These are phyloP conservation scores for Salix udensis DNA, from an alignment of 345 rosid genomes.

Conservation along the genomic window DNA sequence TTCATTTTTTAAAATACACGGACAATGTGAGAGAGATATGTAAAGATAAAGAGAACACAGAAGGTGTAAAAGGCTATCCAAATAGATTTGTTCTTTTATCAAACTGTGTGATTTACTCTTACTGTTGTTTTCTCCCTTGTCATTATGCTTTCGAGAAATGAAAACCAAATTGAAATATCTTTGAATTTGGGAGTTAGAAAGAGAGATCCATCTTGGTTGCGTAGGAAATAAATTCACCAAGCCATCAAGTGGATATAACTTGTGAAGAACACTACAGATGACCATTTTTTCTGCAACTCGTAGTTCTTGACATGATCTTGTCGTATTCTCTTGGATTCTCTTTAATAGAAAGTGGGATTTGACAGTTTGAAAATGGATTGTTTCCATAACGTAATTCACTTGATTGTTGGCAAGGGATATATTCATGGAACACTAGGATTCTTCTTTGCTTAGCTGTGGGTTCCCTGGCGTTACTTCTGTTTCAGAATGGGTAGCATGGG, in stretches of 20 bases:
- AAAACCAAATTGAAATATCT: not conserved
- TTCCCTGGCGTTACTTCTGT: not conserved
- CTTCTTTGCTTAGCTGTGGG: not conserved
- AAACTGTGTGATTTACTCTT: not conserved
- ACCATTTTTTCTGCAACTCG: not conserved
- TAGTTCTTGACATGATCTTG: no score
- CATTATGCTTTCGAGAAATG: not conserved
- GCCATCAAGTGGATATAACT: not conserved
- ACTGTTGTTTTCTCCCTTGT: not conserved
- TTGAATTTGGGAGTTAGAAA: not conserved
- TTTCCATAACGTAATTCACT: not conserved
- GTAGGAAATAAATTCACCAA: not conserved
- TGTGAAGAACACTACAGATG: not conserved
- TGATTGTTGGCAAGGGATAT: not conserved
- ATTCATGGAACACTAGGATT: not conserved
- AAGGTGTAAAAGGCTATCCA: not conserved
- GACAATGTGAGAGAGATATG: not conserved
- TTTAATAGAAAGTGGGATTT: not conserved
- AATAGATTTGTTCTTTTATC: not conserved
- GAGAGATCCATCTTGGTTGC: not conserved
- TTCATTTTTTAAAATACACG: not conserved
- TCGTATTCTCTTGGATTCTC: not conserved
- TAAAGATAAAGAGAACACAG: not conserved
- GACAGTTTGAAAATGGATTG: not conserved
- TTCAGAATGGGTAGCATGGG: no score